phyloP scores from a whole-genome alignment of 2,329 filamentous ascomycete species.

The Akanthomyces lecanii region DNA sequence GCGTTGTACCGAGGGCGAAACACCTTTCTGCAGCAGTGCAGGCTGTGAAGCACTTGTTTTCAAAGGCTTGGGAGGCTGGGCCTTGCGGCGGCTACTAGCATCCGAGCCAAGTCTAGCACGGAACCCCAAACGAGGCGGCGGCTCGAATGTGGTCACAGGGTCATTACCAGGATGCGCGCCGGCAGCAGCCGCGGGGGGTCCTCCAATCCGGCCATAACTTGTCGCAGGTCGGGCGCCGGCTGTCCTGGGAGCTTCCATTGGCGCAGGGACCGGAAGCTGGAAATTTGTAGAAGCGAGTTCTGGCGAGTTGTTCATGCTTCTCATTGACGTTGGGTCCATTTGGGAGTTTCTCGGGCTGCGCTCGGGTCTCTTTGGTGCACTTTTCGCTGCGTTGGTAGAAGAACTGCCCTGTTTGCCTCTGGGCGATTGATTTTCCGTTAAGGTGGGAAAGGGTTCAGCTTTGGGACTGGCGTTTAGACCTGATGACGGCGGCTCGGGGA shows the following conservation, averaged over 20 bases:
- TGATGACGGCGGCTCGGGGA: neutral
- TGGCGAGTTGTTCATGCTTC: neutral
- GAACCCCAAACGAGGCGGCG: slow-evolving; percentile 12
- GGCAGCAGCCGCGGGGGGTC: neutral
- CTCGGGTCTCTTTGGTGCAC: neutral
- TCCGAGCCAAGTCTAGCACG: slow-evolving; percentile 16
- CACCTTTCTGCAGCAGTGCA: neutral
- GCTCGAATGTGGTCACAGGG: neutral
- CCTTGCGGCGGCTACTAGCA: slow-evolving; percentile 11
- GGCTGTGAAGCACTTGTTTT: slow-evolving; percentile 1
- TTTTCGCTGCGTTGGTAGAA: neutral
- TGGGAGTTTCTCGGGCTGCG: neutral
- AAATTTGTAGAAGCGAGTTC: neutral
- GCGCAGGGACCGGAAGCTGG: neutral
- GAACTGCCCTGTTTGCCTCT: neutral
- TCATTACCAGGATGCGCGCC: slow-evolving; percentile 6
- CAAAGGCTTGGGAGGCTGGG: slow-evolving; percentile 1
- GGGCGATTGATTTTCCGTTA: neutral
- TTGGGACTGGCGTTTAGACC: neutral
- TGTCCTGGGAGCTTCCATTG: neutral
- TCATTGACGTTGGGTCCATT: neutral
- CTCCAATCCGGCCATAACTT: neutral
- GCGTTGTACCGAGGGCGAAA: neutral
- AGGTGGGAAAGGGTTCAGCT: neutral
- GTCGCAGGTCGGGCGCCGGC: slow-evolving; percentile 5